A percentile compares a stretch with the other conserved stretches of the same genome.
These are phyloP conservation scores for Skeletonema menzelii DNA, from an alignment of 108 stramenopile genomes.

Conservation along the genomic window DNA sequence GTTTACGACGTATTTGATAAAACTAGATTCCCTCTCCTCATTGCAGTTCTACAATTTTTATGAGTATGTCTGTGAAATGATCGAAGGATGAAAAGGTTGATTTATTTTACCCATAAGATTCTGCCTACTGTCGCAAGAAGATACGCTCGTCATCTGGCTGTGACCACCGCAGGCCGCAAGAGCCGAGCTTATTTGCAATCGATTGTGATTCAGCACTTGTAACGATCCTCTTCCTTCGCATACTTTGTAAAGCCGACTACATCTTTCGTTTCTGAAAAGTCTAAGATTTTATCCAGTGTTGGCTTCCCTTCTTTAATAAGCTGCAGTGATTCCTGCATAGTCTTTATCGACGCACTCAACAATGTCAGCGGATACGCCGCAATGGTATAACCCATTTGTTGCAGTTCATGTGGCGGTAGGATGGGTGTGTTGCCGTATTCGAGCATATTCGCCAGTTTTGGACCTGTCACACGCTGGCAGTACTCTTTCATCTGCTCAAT, in stretches of 20 bases:
- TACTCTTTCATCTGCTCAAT: slow-evolving; percentile 90
- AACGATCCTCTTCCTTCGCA: slow-evolving; percentile 74
- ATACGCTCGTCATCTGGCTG: too few species aligned
- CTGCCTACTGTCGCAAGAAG: too few species aligned
- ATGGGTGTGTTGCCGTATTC: slow-evolving; percentile 93
- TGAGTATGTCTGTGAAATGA: too few species aligned
- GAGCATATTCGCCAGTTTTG: slow-evolving; percentile 97
- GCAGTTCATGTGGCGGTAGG: slow-evolving; percentile 80
- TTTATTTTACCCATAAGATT: too few species aligned
- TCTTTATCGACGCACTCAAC: slow-evolving; percentile 90
- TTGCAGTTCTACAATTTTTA: too few species aligned
- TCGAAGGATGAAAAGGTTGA: too few species aligned
- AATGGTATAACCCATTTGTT: slow-evolving; percentile 94
- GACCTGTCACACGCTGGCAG: slow-evolving; percentile 85
- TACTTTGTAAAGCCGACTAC: slow-evolving; percentile 87
- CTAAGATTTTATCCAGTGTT: slow-evolving; percentile 84
- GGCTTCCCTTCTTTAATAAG: slow-evolving; percentile 78
- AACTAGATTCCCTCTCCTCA: too few species aligned
- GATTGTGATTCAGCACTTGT: slow-evolving; percentile 23
- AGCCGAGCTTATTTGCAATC: too few species aligned
- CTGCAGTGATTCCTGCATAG: slow-evolving; percentile 84
- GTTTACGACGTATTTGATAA: too few species aligned
- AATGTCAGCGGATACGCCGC: slow-evolving; percentile 96
- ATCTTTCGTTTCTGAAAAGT: slow-evolving; percentile 83
- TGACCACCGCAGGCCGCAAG: too few species aligned